phyloP scores from a whole-genome alignment of 345 rosid genomes.

The Arabidopsis arenosa region DNA sequence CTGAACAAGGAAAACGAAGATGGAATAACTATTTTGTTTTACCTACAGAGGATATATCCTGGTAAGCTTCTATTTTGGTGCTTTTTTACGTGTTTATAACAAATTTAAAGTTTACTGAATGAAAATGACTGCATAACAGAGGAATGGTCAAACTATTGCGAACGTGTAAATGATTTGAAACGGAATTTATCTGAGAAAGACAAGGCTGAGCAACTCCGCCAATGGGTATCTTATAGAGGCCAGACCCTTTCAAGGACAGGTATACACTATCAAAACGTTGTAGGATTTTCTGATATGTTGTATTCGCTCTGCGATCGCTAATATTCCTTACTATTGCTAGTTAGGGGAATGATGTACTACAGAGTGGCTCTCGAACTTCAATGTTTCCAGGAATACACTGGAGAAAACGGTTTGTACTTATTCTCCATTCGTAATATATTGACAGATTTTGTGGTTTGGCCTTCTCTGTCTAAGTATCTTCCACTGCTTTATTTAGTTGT shows the following conservation, averaged over 20 bases:
- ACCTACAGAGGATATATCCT: conserved; percentile 87
- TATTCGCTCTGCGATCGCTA: conserved; percentile 6
- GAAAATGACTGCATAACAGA: conserved; percentile 53
- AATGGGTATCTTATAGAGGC: conserved; percentile 92
- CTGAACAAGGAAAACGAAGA: conserved; percentile 88
- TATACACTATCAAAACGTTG: conserved; percentile 36
- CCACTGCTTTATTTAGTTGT: conserved; percentile 26
- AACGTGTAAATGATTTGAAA: conserved; percentile 57
- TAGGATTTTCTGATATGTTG: conserved; percentile 24
- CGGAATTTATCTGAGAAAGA: conserved; percentile 35
- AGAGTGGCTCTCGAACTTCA: conserved; percentile 79
- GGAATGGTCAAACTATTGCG: conserved; percentile 81
- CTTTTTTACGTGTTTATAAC: conserved; percentile 15
- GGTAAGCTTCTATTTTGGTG: conserved; percentile 56
- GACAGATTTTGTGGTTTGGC: neutral
- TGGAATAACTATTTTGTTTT: conserved; percentile 80
- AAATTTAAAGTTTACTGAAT: conserved; percentile 34
- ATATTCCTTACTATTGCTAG: conserved; percentile 51
- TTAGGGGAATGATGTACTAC: conserved; percentile 99
- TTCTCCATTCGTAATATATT: conserved; percentile 28
- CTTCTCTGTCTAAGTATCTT: conserved; percentile 23
- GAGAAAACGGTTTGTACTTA: conserved; percentile 62
- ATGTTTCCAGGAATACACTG: conserved; percentile 67
- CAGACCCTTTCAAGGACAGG: conserved; percentile 99
- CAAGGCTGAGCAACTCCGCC: conserved; percentile 56